Percentiles rank a stretch among this genome's conserved stretches.
Conservation (phyloP, 768 basidiomycete species). For the Exsudoporus frostii region DNA sequence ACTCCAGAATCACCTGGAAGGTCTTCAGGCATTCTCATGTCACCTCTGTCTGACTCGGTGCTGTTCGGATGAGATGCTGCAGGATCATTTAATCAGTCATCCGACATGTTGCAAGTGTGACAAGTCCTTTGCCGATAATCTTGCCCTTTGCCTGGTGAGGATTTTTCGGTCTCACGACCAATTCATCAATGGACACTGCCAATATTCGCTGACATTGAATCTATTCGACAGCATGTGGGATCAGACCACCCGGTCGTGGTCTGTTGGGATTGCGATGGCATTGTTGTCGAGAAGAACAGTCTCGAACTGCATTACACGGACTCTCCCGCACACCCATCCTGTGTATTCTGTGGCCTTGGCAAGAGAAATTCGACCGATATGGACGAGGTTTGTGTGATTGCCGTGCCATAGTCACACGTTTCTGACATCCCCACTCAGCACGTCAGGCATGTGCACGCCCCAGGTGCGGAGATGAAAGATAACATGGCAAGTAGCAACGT, state of each 20-base stretch:
- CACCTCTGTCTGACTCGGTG: constrained; percentile 17
- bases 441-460: constrained; percentile 13
- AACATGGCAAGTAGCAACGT: background rate
- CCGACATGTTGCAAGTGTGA: constrained; percentile 24
- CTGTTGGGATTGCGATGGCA: constrained; percentile 31
- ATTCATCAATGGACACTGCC: background rate
- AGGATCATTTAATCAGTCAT: constrained; percentile 25
- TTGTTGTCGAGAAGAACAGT: constrained; percentile 17
- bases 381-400: constrained; percentile 18
- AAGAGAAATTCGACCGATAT: constrained; percentile 13
- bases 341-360: constrained; percentile 18
- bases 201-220: background rate
- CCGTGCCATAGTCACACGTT: background rate
- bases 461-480: constrained; percentile 1
- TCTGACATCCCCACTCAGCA: constrained; percentile 18
- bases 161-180: background rate
- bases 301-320: constrained; percentile 25
- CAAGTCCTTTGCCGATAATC: constrained; percentile 17
- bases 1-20: constrained; percentile 20
- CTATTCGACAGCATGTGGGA: constrained; percentile 20
- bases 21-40: constrained; percentile 14
- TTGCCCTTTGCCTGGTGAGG: constrained; percentile 22
- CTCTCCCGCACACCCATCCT: constrained; percentile 21
- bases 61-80: constrained; percentile 25
- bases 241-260: constrained; percentile 23